A percentile compares a stretch with the other conserved stretches of the same genome.
These are phyloP conservation scores for Pleurotus pulmonarius DNA, from an alignment of 768 basidiomycete species.

Conservation along the genomic window DNA sequence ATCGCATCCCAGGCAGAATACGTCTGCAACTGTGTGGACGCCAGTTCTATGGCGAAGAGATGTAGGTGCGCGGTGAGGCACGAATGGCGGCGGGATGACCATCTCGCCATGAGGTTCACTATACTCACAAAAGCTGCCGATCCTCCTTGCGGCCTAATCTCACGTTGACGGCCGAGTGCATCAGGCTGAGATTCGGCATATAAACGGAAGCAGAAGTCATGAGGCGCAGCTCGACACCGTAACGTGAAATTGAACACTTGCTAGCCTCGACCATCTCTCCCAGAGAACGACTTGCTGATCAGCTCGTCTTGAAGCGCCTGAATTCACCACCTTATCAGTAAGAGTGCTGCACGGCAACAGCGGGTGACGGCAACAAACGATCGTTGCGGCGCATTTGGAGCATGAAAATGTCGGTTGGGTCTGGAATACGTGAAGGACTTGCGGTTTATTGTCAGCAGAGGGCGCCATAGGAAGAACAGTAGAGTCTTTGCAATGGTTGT, in stretches of 20 bases:
- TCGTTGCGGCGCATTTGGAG: slow-evolving; percentile 62
- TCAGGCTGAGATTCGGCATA: slow-evolving; percentile 43
- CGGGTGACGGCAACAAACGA: slow-evolving; percentile 41
- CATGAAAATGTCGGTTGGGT: slow-evolving; percentile 71
- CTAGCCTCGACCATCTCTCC: slow-evolving; percentile 81
- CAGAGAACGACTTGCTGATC: slow-evolving; percentile 83
- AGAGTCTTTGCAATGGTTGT: too few species aligned
- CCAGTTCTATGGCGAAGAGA: slow-evolving; percentile 52
- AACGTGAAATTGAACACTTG: slow-evolving; percentile 31
- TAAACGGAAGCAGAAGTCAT: background rate
- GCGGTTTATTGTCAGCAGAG: slow-evolving; percentile 43
- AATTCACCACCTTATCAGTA: background rate
- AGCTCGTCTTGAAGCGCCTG: slow-evolving; percentile 81
- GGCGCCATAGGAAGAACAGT: slow-evolving; percentile 11
- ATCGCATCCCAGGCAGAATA: slow-evolving; percentile 75
- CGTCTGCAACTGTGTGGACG: slow-evolving; percentile 77
- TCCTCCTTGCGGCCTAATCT: slow-evolving; percentile 74
- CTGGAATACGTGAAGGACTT: slow-evolving; percentile 58
- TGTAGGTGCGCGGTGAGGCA: slow-evolving; percentile 6
- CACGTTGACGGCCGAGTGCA: slow-evolving; percentile 76
- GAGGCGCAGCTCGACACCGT: background rate
- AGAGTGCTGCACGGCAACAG: background rate
- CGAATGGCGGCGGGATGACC: background rate
- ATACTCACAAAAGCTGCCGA: slow-evolving; percentile 59
- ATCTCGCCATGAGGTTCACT: background rate